Percentiles rank a stretch among this genome's conserved stretches.
Conservation (phyloP, 2,329 filamentous ascomycete genomes). For the Cladosporium velox region DNA sequence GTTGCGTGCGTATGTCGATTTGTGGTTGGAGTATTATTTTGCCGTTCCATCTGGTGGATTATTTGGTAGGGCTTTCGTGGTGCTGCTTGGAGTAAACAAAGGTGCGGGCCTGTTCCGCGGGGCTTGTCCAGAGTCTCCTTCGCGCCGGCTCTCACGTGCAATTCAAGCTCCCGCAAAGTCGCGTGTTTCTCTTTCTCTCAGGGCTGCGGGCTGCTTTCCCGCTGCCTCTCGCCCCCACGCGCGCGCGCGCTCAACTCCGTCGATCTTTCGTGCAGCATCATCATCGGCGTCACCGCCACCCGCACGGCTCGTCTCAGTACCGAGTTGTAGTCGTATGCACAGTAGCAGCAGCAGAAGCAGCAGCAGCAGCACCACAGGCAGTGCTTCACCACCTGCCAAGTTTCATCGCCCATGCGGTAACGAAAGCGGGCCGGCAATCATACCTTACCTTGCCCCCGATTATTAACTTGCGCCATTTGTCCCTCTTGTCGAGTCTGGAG, state of each 20-base stretch:
- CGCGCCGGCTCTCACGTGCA: neutral
- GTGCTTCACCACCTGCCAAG: neutral
- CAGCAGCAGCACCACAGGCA: neutral
- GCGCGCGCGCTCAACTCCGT: neutral
- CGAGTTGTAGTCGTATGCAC: neutral
- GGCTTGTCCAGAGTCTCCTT: neutral
- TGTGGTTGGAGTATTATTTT: neutral
- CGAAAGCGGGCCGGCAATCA: slow-evolving; percentile 7
- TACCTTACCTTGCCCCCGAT: neutral
- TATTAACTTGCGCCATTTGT: slow-evolving; percentile 3
- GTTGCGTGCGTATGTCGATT: neutral
- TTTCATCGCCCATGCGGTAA: neutral
- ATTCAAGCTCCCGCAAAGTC: neutral
- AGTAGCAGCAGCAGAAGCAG: neutral
- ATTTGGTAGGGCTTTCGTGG: slow-evolving; percentile 1
- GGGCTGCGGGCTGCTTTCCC: neutral
- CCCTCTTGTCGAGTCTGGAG: neutral
- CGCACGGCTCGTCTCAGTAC: neutral
- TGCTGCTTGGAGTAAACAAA: slow-evolving; percentile 17
- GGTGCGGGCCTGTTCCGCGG: slow-evolving; percentile 10
- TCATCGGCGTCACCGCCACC: neutral
- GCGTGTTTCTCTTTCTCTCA: neutral
- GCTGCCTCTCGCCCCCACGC: neutral
- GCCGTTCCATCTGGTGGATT: neutral
- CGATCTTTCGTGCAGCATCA: neutral